Percentiles rank a stretch among this genome's conserved stretches.
These are phyloP conservation scores for Anethum foeniculum DNA, from an alignment of 140 eudicot genomes.

Conservation along the genomic window DNA sequence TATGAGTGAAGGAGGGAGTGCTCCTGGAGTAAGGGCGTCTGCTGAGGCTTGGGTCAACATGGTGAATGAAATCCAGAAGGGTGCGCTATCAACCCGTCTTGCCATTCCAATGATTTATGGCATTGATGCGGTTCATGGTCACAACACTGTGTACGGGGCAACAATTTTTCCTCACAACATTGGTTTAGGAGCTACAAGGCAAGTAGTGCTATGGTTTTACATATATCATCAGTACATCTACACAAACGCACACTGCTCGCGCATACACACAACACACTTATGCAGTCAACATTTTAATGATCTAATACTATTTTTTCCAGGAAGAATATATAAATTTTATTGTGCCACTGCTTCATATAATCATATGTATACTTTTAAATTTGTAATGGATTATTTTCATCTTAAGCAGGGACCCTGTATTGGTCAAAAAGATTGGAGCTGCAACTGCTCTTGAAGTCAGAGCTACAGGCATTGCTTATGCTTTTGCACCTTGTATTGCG, in stretches of 20 bases:
- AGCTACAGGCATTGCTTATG: conserved; percentile 51
- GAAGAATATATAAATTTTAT: not conserved
- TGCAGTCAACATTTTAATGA: not conserved
- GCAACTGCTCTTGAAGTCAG: conserved; percentile 61
- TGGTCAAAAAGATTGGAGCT: conserved; percentile 42
- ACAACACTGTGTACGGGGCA: conserved; percentile 50
- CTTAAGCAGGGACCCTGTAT: conserved; percentile 33
- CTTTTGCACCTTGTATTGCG: conserved; percentile 52
- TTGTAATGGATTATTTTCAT: not conserved
- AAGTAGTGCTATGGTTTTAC: conserved; percentile 6
- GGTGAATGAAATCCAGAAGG: conserved; percentile 52
- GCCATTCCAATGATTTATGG: conserved; percentile 60
- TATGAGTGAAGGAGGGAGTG: conserved; percentile 64
- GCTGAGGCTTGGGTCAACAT: conserved; percentile 44
- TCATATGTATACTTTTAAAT: not conserved
- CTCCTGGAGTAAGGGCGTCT: conserved; percentile 41
- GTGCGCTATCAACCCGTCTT: conserved; percentile 44
- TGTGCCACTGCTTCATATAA: not conserved
- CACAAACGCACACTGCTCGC: not conserved
- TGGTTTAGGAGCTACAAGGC: conserved; percentile 66
- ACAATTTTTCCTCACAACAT: conserved; percentile 68
- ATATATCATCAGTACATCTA: not conserved
- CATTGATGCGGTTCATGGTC: conserved; percentile 66
- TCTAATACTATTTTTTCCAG: not conserved
- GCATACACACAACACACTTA: not conserved